Evolutionary conservation across 129 eudicot species (phyloP).

Genomic region (Calendula officinalis): DNA sequence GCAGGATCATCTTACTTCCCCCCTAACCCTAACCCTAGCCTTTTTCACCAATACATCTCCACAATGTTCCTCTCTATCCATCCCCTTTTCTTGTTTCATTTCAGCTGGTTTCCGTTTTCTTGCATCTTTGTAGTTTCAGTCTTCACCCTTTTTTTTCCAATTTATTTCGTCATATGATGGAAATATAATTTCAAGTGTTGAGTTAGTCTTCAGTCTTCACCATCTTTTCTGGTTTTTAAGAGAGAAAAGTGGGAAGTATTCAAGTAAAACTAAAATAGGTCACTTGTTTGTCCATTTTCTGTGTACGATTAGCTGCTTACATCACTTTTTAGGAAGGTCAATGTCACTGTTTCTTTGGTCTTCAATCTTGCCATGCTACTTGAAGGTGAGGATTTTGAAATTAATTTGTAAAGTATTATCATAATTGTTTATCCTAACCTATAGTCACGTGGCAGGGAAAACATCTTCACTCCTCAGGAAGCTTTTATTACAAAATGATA

Average conservation of each 20-base stretch:
- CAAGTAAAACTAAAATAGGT: slow-evolving; percentile 19
- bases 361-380: slow-evolving; percentile 39
- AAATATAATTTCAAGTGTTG: slow-evolving; percentile 23
- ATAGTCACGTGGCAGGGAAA: slow-evolving; percentile 4
- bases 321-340: slow-evolving; percentile 25
- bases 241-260: slow-evolving; percentile 34
- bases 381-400: slow-evolving; percentile 41
- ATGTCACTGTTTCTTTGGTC: slow-evolving; percentile 29
- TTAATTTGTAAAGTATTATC: neutral
- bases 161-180: slow-evolving; percentile 23
- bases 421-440: neutral
- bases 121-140: slow-evolving; percentile 13
- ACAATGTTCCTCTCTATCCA: neutral
- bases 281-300: slow-evolving; percentile 20
- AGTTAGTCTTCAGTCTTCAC: slow-evolving; percentile 28
- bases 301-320: slow-evolving; percentile 25
- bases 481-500: slow-evolving; percentile 14
- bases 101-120: slow-evolving; percentile 3
- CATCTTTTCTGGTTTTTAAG: slow-evolving; percentile 45
- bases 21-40: slow-evolving; percentile 6
- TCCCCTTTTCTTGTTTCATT: slow-evolving; percentile 1
- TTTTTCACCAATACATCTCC: slow-evolving; percentile 8
- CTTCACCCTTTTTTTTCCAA: slow-evolving; percentile 7
- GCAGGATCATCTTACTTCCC: slow-evolving; percentile 11
- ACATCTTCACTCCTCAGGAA: slow-evolving; percentile 17